These are phyloP conservation scores for Kingdonia uniflora DNA, from an alignment of 164 flowering plant genomes.

Conservation along the genomic window DNA sequence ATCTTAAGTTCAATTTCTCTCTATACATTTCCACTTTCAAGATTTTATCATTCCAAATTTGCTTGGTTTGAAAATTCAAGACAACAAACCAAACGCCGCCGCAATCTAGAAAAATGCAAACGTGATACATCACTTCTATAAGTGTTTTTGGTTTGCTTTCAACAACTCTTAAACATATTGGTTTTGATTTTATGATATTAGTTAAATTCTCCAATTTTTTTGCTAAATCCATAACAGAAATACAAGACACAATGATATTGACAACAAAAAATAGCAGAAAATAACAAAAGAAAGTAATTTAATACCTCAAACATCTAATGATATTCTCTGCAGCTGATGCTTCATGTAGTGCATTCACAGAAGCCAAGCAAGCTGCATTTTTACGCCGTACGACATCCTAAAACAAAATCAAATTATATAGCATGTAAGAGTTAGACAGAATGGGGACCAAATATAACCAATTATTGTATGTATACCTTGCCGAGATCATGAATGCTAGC, in stretches of 20 bases:
- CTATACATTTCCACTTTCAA: no score
- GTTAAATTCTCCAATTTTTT: no score
- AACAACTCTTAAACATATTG: no score
- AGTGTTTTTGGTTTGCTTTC: no score
- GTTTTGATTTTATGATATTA: no score
- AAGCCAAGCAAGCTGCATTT: slow-evolving; percentile 34
- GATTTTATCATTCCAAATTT: no score
- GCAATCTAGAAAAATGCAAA: no score
- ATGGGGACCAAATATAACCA: background rate
- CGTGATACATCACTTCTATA: no score
- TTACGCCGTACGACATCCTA: slow-evolving; percentile 32
- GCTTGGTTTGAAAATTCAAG: no score
- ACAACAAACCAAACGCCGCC: no score
- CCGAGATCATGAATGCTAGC: slow-evolving; percentile 29
- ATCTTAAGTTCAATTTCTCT: no score
- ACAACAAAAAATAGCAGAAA: background rate
- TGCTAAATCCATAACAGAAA: no score
- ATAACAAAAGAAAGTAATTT: background rate
- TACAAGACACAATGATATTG: background rate
- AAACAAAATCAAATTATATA: slow-evolving; percentile 7
- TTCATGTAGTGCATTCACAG: slow-evolving; percentile 47
- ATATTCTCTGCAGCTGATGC: slow-evolving; percentile 44
- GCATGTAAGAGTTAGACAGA: background rate
- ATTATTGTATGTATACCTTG: slow-evolving; percentile 26
- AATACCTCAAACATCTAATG: slow-evolving; percentile 44